Percentiles rank a stretch among this genome's conserved stretches.
Evolutionary conservation across 306 rosid genomes (phyloP).

Genomic region (Sicyos edulis): DNA sequence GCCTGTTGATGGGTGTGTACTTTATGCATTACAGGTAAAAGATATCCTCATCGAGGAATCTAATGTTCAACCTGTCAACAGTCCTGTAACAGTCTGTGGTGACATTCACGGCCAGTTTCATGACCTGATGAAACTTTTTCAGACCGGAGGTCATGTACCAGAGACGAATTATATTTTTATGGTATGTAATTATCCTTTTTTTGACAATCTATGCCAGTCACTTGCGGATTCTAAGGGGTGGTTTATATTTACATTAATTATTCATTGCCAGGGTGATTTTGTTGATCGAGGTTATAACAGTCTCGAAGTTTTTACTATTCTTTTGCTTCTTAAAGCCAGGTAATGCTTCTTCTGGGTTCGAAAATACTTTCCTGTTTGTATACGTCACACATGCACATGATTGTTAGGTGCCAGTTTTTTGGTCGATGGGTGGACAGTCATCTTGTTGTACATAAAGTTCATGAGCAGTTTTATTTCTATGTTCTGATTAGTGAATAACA

Average conservation of each 20-base stretch:
- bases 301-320: slow-evolving; percentile 96
- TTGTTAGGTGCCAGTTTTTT: no score
- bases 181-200: slow-evolving; percentile 34
- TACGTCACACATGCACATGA: no score
- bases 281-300: slow-evolving; percentile 98
- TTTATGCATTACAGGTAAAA: slow-evolving; percentile 55
- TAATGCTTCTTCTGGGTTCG: slow-evolving; percentile 26
- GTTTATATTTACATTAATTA: background rate
- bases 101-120: slow-evolving; percentile 96
- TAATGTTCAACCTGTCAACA: slow-evolving; percentile 93
- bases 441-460: background rate
- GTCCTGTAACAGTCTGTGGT: slow-evolving; percentile 97
- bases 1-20: background rate
- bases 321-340: slow-evolving; percentile 97
- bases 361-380: slow-evolving; percentile 11
- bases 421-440: background rate
- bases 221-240: slow-evolving; percentile 15
- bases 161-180: slow-evolving; percentile 95
- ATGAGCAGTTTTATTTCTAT: background rate
- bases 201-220: slow-evolving; percentile 10
- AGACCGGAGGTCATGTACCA: slow-evolving; percentile 96
- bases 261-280: slow-evolving; percentile 73
- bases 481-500: background rate
- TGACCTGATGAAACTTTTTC: slow-evolving; percentile 94
- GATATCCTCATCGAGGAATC: slow-evolving; percentile 98